Evolutionary conservation across 1,284 basidiomycete genomes (phyloP).

Genomic region (Phaffia rhodozyma): DNA sequence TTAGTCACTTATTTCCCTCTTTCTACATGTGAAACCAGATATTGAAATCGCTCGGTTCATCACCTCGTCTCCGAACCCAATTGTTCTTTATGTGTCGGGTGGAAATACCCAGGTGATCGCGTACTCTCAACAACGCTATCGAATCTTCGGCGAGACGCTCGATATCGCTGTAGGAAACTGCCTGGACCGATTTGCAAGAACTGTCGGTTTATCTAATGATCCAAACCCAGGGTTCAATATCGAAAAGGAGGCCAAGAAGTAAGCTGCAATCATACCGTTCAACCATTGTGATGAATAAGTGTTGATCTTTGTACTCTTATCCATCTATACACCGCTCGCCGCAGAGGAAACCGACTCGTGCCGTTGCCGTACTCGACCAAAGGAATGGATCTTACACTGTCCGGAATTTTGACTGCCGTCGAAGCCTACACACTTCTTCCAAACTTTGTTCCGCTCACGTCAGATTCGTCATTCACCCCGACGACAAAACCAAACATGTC

Average conservation of each 20-base stretch:
- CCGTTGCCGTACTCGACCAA: constrained; percentile 91
- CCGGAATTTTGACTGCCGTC: constrained; percentile 76
- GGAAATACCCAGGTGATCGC: constrained; percentile 99
- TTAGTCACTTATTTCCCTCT: background rate
- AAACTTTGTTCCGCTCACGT: constrained; percentile 21
- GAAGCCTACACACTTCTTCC: constrained; percentile 63
- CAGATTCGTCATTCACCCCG: background rate
- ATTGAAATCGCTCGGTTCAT: constrained; percentile 98
- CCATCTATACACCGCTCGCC: background rate
- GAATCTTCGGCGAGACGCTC: constrained; percentile 97
- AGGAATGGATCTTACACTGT: constrained; percentile 95
- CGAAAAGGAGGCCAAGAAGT: constrained; percentile 88
- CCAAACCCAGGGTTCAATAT: constrained; percentile 98
- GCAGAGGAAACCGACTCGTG: constrained; percentile 49
- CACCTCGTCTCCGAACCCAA: constrained; percentile 85
- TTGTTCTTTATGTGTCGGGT: constrained; percentile 96
- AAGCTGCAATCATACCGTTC: constrained; percentile 22
- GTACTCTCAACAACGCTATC: constrained; percentile 90
- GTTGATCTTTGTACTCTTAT: background rate
- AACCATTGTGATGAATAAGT: background rate
- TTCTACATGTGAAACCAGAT: constrained; percentile 43
- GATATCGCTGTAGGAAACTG: constrained; percentile 99
- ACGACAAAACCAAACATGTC: background rate
- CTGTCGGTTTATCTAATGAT: constrained; percentile 92
- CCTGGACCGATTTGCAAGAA: constrained; percentile 89